Evolutionary conservation across 2,329 filamentous ascomycete genomes (phyloP), one percentile per base, ranked within the genome.

Genomic region (Dothistroma pini): DNA sequence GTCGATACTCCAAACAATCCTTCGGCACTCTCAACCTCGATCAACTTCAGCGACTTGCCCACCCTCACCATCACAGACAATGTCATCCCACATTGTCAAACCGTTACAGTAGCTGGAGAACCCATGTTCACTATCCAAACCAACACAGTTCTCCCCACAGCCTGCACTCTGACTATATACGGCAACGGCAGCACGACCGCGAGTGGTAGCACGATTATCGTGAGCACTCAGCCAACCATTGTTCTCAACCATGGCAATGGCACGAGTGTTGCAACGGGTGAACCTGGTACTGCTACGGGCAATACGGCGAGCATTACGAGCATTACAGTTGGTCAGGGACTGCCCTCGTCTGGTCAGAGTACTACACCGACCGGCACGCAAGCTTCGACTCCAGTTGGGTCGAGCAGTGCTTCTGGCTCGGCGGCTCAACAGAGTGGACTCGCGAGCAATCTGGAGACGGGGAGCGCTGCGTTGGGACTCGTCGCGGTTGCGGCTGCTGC

Each of bases 91-190:
- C 57, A 54, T 19, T 65, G 63, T 49, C 41, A 59, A 16, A 62
- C 60, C 4, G 56, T 58, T 11, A 58, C 56, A 31, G 29, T 47
- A 4, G 22, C 61, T 47, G 54, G 54, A 21, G 58, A 63, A 21
- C 19, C 58, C n/a, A 29, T 64, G 10, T 63, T 66, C 57, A 64
- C 59, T 34, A 66, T 66, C 14, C 64, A 66, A 41, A 66, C 64
- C 44, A 62, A 66, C 48, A 66, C 64, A n/a, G 38, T 59, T 50
- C 49, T 63, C 31, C 34, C 49, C 14, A 61, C 63, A 7, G 60
- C 56, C 19, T 60, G 58, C 53, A 60, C 58, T 8, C 51, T 51
- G 16, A 56, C 54, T 11, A 52, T 60, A n/a, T 44, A 44, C 51
- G 25, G 25, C 31, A 29, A 11, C 8, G 51, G 38, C 31, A 54